These are phyloP conservation scores for Phialocephala subalpina DNA, from an alignment of 2,329 filamentous ascomycete genomes.

Conservation along the genomic window DNA sequence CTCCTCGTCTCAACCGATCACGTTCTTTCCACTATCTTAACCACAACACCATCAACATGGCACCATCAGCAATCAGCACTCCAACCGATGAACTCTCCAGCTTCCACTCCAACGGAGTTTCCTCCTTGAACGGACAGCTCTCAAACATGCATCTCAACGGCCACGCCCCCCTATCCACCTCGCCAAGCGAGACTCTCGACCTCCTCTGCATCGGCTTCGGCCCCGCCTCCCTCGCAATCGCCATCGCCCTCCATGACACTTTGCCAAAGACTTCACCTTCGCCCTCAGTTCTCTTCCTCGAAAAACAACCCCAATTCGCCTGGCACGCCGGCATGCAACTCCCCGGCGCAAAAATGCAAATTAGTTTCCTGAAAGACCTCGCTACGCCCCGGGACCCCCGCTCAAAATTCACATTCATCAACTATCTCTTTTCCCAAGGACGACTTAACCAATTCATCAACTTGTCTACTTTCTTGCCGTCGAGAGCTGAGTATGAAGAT, in stretches of 20 bases:
- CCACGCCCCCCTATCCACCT: constrained; percentile 7
- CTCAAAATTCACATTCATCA: constrained; percentile 93
- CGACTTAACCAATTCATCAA: constrained; percentile 93
- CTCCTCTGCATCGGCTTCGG: constrained; percentile 93
- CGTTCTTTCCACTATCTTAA: constrained; percentile 13
- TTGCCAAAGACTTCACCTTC: constrained; percentile 51
- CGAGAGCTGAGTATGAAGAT: constrained; percentile 90
- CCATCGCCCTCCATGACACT: constrained; percentile 87
- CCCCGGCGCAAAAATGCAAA: constrained; percentile 94
- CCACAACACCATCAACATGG: constrained; percentile 30
- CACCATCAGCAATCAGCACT: constrained; percentile 38
- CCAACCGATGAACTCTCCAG: constrained; percentile 22
- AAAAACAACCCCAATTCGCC: constrained; percentile 82
- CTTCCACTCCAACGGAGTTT: constrained; percentile 11
- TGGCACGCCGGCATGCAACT: constrained; percentile 98
- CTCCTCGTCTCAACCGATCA: constrained; percentile 4
- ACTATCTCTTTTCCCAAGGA: constrained; percentile 84
- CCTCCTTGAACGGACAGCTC: constrained; percentile 13
- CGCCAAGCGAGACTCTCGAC: constrained; percentile 62
- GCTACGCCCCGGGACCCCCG: constrained; percentile 87
- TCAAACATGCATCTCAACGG: constrained; percentile 19
- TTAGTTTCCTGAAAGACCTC: constrained; percentile 96
- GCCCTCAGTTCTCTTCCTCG: constrained; percentile 85
- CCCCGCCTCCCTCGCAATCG: constrained; percentile 88
- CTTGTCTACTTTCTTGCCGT: constrained; percentile 85